These are phyloP conservation scores for Micromonas pusilla DNA, from an alignment of 139 green algal species.

Conservation along the genomic window DNA sequence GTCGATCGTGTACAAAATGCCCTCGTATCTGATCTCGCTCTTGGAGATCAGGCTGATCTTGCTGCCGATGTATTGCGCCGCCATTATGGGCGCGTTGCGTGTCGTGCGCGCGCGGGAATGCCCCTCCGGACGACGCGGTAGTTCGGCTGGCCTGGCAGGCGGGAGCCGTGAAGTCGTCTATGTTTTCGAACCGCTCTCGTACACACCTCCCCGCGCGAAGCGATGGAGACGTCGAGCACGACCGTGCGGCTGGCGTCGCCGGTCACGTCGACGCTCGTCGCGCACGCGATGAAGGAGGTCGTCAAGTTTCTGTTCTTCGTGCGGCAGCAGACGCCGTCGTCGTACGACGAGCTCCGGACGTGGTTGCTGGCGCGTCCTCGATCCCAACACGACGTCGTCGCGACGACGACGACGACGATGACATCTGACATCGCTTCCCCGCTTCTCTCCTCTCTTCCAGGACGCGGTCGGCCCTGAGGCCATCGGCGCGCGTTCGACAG, in stretches of 20 bases:
- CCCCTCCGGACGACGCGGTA: too few relatives aligned
- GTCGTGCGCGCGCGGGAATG: neutral
- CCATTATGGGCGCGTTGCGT: neutral
- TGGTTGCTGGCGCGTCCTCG: too few relatives aligned
- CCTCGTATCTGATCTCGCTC: slow-evolving; percentile 83
- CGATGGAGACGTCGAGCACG: neutral
- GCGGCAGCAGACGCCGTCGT: neutral
- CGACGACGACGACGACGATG: too few relatives aligned
- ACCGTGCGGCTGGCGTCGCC: neutral
- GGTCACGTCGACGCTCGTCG: neutral
- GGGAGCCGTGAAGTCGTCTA: neutral
- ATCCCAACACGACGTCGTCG: too few relatives aligned
- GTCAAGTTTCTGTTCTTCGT: neutral
- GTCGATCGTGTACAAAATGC: slow-evolving; percentile 76
- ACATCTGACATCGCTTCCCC: too few relatives aligned
- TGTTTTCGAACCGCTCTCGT: neutral
- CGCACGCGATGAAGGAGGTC: neutral
- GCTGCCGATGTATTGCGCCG: slow-evolving; percentile 55
- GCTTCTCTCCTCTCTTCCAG: too few relatives aligned
- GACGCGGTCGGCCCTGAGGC: neutral
- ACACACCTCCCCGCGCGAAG: neutral
- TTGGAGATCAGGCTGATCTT: slow-evolving; percentile 77
- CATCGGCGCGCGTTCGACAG: neutral
- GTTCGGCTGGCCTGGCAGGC: too few relatives aligned
- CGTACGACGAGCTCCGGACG: neutral